Base-by-base conservation (phyloP, 2,329 filamentous ascomycete genomes). In the Acarospora socialis region DNA sequence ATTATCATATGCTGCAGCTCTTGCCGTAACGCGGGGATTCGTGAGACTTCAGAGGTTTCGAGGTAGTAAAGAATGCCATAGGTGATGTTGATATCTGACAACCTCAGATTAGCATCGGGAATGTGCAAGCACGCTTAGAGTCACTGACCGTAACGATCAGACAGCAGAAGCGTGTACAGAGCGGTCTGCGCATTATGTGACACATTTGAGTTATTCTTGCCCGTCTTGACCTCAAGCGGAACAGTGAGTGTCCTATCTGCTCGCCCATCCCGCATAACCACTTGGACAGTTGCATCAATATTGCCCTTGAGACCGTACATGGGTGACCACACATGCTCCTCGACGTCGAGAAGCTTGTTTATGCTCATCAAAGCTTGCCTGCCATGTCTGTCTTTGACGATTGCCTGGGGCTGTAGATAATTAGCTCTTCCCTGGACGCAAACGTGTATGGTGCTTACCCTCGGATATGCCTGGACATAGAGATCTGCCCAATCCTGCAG, bases 241-340 rank as follows among this genome's bases (percentile, higher is more conserved):
- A 93, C 81, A 0, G 86, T 86, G 40, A 95, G 61, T 4, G 70
- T 81, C 38, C 72, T 72, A 28, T 63, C 56, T 18, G 70, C 65
- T n/a, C 68, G 60, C 16, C 73, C 70, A 35, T 92, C 79, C 34
- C 71, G 63, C 63, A 94, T 80, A 0, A 70, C 73, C 10, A 90
- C 79, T 57, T 98, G 82, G 1, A 98, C 81, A 0, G 90, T 95
- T 17, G 90, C 90, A 57, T 98, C 90, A 37, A 98, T 90, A 46
- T 95, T 98, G 18, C 90, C 90, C 54, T 98, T 98, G 10, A 98
- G 64, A 0, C 90, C 90, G 51, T 92, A 98, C 73, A 84, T 87
- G 1, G 90, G 90, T 5, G 87, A 95, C 90, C 90, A 98, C 17
- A 98, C 76, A 50, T 95, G 90, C 54, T 98, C 90, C 52, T 98